phyloP scores from a whole-genome alignment of 2,329 filamentous ascomycete species.

The Endocalyx cinctus region DNA sequence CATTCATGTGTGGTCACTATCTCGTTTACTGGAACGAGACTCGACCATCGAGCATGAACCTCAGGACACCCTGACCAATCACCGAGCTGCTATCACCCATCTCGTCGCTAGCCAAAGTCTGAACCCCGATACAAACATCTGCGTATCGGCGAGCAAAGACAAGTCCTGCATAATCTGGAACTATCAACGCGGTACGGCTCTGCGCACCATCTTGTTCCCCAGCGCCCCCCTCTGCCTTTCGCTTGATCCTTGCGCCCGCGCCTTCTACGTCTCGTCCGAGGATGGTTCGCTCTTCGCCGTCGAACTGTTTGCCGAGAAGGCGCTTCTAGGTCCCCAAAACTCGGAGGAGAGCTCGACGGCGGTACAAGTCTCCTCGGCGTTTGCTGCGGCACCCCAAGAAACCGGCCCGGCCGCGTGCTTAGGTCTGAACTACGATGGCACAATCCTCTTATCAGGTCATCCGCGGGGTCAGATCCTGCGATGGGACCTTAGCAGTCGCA shows the following conservation, averaged over 20 bases:
- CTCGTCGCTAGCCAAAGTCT: conserved; percentile 60
- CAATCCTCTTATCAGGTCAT: conserved; percentile 75
- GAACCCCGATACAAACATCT: conserved; percentile 69
- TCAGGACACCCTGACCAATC: conserved; percentile 70
- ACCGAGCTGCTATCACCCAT: conserved; percentile 68
- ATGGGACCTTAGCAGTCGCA: conserved; percentile 74
- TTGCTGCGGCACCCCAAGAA: conserved; percentile 56
- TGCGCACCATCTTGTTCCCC: conserved; percentile 79
- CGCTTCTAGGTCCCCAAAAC: conserved; percentile 49
- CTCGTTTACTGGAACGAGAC: conserved; percentile 62
- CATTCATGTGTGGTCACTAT: conserved; percentile 85
- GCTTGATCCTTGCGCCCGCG: conserved; percentile 79
- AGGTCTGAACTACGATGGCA: conserved; percentile 76
- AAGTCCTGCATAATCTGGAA: conserved; percentile 93
- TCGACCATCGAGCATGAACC: conserved; percentile 60
- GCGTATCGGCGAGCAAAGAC: conserved; percentile 78
- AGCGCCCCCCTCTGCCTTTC: conserved; percentile 66
- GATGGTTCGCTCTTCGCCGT: conserved; percentile 77
- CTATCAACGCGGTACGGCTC: conserved; percentile 69
- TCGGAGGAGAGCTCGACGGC: conserved; percentile 52
- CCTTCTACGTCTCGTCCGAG: conserved; percentile 74
- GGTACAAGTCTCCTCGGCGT: conserved; percentile 49
- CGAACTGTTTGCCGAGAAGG: conserved; percentile 60
- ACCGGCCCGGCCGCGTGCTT: conserved; percentile 65
- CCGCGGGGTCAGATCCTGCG: conserved; percentile 69